Base-by-base conservation (phyloP, 148 eudicot genomes). In the Chenopodium formosanum region DNA sequence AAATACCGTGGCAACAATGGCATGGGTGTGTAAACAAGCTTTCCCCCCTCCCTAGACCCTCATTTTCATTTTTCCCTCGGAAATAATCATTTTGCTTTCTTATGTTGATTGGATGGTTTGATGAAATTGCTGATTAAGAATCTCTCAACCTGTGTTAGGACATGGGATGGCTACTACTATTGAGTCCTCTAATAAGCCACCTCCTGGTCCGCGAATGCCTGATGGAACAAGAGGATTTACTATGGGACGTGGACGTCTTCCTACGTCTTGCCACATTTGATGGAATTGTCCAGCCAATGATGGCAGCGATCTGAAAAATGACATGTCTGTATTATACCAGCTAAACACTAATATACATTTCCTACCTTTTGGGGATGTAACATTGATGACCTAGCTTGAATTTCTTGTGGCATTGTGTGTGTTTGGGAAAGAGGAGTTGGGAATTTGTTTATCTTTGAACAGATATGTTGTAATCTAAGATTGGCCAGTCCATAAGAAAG, bases 131-230 rank as follows among this genome's bases (percentile, higher is more conserved):
- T 37, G 6, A 64, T 20, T 13, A 29, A 25, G 19, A 68, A 50
- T 70, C 83, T 29, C 78, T 29, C 29, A n/a, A 74, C 48, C 34
- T 76, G 44, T 76, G 44, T 32, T 65, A 92, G 97, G 96, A 13
- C 94, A 93, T 80, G 97, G 97, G 52, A 77, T 85, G 10, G 68
- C 62, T 10, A 85, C 82, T 80, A 87, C 76, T 70, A 84, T 73
- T 62, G 97, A 92, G 86, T 83, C 89, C 58, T 78, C 86, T 19
- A 93, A 88, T 19, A 93, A 88, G 80, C 93, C 96, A 25, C 98
- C 94, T 56, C 97, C 96, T 1, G 98, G 98, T 73, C 98, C 97
- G 4, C 88, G 85, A 82, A 93, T 95, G 98, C 98, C 98, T 12
- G 98, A 95, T 81, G 98, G 98, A 67, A 93, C 97, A 9, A 86